Conservation (phyloP, 2,329 filamentous ascomycete genomes). For the Hymenoscyphus linearis region DNA sequence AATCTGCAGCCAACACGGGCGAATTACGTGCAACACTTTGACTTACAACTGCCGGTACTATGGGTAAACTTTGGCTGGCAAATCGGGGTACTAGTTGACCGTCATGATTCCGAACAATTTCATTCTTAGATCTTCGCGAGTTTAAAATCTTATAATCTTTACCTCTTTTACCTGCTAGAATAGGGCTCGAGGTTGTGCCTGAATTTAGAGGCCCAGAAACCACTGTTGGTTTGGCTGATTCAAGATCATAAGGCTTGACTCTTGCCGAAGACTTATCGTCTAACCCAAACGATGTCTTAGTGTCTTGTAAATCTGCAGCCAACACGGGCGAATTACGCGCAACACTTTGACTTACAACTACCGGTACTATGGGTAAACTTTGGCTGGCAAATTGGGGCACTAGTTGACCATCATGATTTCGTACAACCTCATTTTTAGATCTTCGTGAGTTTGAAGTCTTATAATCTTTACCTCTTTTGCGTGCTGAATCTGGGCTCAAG, state of each 20-base stretch:
- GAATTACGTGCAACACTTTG: not conserved
- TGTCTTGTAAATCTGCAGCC: not conserved
- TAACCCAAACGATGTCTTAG: not conserved
- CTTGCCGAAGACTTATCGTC: not conserved
- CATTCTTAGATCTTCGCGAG: not conserved
- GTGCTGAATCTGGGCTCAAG: not conserved
- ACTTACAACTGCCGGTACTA: too few relatives aligned
- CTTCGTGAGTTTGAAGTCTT: not conserved
- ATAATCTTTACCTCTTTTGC: not conserved
- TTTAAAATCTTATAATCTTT: not conserved
- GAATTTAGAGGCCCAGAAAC: not conserved
- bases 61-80: not conserved
- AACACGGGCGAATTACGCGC: not conserved
- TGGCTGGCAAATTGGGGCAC: not conserved
- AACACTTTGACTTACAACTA: not conserved
- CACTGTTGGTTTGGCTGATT: not conserved
- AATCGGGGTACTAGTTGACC: not conserved
- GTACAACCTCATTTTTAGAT: not conserved
- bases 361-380: not conserved
- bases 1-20: not conserved
- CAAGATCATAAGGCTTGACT: too few relatives aligned
- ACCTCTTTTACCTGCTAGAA: not conserved
- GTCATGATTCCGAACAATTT: not conserved
- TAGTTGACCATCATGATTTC: not conserved
- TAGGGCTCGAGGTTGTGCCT: not conserved